phyloP scores from a whole-genome alignment of 2,329 filamentous ascomycete species.

The Fusarium subtropicale region DNA sequence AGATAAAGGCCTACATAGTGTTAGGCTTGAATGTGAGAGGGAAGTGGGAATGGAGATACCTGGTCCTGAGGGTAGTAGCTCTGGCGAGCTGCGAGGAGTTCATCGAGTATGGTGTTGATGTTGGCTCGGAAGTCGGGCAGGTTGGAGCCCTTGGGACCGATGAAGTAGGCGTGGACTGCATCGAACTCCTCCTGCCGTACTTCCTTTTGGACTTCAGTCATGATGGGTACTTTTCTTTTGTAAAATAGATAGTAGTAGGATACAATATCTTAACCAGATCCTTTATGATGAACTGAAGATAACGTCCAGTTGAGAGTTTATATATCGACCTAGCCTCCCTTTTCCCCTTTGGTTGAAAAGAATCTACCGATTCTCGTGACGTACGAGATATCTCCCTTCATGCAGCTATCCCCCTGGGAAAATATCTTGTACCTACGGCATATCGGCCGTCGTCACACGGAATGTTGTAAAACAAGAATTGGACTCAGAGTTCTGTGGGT shows the following conservation, averaged over 20 bases:
- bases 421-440: not conserved
- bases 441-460: not conserved
- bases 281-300: no score
- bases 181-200: slow-evolving; percentile 35
- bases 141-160: slow-evolving; percentile 58
- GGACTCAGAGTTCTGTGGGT: rapidly evolving
- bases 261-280: no score
- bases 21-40: rapidly evolving
- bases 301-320: not conserved
- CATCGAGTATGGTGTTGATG: slow-evolving; percentile 55
- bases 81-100: slow-evolving; percentile 49
- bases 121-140: slow-evolving; percentile 54
- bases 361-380: not conserved
- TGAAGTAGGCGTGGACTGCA: slow-evolving; percentile 54
- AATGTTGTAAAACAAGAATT: not conserved
- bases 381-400: not conserved
- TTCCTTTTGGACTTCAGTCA: slow-evolving; percentile 20
- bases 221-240: not conserved
- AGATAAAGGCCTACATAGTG: slow-evolving; percentile 50
- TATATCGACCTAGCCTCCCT: not conserved
- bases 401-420: rapidly evolving
- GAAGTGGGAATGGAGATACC: slow-evolving; percentile 37
- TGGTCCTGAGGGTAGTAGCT: slow-evolving; percentile 54
- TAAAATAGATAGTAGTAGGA: no score
- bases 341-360: not conserved